Conservation (phyloP, 2,329 filamentous ascomycete genomes). For the Colletotrichum musae region DNA sequence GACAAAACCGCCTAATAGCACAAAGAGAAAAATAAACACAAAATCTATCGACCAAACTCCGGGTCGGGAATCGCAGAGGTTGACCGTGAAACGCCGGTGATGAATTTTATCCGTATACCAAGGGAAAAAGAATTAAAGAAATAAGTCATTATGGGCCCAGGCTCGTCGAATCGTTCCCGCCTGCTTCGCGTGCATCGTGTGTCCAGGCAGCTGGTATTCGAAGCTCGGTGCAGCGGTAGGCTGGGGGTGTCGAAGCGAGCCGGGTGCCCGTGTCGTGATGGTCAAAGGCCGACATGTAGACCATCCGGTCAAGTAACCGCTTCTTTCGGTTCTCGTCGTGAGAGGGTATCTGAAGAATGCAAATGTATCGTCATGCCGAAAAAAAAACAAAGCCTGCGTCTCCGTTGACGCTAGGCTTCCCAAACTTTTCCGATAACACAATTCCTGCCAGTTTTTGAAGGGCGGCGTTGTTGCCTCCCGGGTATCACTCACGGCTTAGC, state of each 20-base stretch:
- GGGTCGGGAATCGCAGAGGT: constrained; percentile 25
- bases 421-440: constrained; percentile 42
- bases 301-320: constrained; percentile 39
- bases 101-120: constrained; percentile 44
- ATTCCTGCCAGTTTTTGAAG: constrained; percentile 30
- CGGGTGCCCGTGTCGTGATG: constrained; percentile 39
- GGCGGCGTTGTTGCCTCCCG: not conserved
- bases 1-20: constrained; percentile 3
- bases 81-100: constrained; percentile 40
- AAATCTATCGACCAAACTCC: constrained; percentile 41
- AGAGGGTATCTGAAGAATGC: constrained; percentile 45
- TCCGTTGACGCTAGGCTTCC: constrained; percentile 37
- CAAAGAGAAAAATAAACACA: constrained; percentile 26
- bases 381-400: constrained; percentile 38
- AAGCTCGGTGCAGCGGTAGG: not conserved
- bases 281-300: constrained; percentile 32
- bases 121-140: constrained; percentile 43
- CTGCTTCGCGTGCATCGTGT: not conserved
- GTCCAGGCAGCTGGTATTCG: not conserved
- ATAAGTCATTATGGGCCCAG: constrained; percentile 42
- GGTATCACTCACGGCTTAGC: constrained; percentile 51
- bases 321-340: constrained; percentile 43
- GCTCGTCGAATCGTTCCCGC: not conserved
- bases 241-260: not conserved
- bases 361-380: constrained; percentile 43